Conservation (phyloP, 495 filamentous ascomycete genomes). For the Aspergillus taichungensis region DNA sequence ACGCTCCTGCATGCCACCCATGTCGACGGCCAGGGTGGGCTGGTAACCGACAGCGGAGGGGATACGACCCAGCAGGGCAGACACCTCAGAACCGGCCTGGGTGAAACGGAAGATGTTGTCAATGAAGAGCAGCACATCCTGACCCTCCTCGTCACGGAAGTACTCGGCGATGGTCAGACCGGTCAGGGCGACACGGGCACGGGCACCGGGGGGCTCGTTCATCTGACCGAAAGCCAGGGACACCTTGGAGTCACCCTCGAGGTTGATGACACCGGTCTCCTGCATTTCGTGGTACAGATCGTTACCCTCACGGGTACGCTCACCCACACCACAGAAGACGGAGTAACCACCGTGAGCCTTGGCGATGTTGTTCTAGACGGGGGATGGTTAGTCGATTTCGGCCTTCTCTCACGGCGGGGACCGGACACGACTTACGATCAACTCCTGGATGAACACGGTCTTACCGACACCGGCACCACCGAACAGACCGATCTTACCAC, state of each 20-base stretch:
- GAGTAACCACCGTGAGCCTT: conserved; percentile 99
- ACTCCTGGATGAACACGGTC: conserved; percentile 99
- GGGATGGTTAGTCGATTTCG: conserved; percentile 7
- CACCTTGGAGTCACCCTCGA: conserved; percentile 99
- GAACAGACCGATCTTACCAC: conserved; percentile 99
- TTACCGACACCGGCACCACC: conserved; percentile 99
- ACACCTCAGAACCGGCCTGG: conserved; percentile 99
- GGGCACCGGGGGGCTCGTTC: conserved; percentile 99
- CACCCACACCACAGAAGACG: conserved; percentile 99
- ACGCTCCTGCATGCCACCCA: conserved; percentile 99
- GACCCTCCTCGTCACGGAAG: conserved; percentile 96
- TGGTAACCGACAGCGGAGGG: conserved; percentile 99
- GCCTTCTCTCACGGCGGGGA: not conserved
- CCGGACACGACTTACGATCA: conserved; percentile 57
- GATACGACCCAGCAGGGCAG: conserved; percentile 98
- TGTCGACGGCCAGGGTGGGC: conserved; percentile 98
- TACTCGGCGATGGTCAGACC: conserved; percentile 86
- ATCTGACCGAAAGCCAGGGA: conserved; percentile 99
- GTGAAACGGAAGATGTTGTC: conserved; percentile 99
- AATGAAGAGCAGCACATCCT: conserved; percentile 99
- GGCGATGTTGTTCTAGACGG: conserved; percentile 88
- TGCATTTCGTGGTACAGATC: conserved; percentile 99
- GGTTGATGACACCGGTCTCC: conserved; percentile 98
- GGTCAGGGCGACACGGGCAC: conserved; percentile 98
- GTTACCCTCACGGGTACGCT: conserved; percentile 99